phyloP scores from a whole-genome alignment of 129 eudicot species.

The Helichrysum umbraculigerum region DNA sequence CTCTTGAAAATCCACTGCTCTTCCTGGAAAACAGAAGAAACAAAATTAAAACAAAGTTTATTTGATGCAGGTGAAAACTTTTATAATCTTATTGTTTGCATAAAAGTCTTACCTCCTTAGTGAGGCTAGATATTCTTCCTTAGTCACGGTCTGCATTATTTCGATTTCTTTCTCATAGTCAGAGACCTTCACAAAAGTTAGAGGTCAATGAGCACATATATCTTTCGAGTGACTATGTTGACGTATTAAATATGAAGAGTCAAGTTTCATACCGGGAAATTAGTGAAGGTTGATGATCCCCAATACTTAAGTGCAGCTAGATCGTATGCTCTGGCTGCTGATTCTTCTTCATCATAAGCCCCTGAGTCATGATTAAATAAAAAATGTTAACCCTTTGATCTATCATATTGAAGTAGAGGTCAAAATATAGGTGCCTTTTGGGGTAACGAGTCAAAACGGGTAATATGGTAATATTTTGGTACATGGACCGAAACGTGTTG shows the following conservation, averaged over 20 bases:
- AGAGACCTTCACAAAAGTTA: conserved; percentile 47
- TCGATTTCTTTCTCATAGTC: conserved; percentile 71
- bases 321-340: conserved; percentile 89
- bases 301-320: conserved; percentile 85
- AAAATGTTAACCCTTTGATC: conserved; percentile 15
- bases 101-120: conserved; percentile 56
- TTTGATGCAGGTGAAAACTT: not conserved
- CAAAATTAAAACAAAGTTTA: not conserved
- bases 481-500: no score
- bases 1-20: conserved; percentile 92
- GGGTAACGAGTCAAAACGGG: not conserved
- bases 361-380: conserved; percentile 39
- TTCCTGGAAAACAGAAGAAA: conserved; percentile 39
- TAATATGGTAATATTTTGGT: not conserved
- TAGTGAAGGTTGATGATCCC: conserved; percentile 79
- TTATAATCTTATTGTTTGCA: not conserved
- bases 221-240: not conserved
- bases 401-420: not conserved
- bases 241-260: not conserved
- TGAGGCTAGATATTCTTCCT: conserved; percentile 84
- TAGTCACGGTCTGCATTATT: conserved; percentile 71
- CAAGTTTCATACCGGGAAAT: conserved; percentile 55
- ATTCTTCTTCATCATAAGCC: conserved; percentile 90
- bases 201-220: conserved; percentile 29
- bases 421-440: not conserved